Evolutionary conservation across 352 stramenopile species (phyloP).

Genomic region (Phytopythium mirpurense): DNA sequence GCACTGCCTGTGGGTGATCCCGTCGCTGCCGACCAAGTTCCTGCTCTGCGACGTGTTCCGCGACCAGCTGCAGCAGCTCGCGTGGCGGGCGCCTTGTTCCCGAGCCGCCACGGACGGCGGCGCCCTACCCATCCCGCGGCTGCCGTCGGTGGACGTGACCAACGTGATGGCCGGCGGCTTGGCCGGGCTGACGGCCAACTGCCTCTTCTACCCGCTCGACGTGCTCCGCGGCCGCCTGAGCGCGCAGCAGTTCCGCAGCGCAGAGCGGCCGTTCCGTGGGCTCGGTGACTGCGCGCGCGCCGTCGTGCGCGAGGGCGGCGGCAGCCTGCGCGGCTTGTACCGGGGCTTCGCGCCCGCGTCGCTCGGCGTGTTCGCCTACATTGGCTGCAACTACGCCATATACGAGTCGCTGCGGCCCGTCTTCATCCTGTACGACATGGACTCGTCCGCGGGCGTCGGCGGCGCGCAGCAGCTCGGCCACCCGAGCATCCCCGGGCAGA

Average conservation of each 20-base stretch:
- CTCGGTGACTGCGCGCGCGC: conserved; percentile 50
- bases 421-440: conserved; percentile 73
- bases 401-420: conserved; percentile 81
- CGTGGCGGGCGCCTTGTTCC: conserved; percentile 5
- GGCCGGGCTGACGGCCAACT: conserved; percentile 63
- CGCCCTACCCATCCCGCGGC: neutral
- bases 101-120: neutral
- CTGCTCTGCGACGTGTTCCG: conserved; percentile 69
- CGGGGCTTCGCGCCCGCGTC: conserved; percentile 63
- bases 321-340: conserved; percentile 53
- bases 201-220: conserved; percentile 70
- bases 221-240: conserved; percentile 70
- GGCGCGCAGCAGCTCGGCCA: conserved; percentile 44
- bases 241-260: conserved; percentile 59
- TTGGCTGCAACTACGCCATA: conserved; percentile 78
- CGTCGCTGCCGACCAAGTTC: conserved; percentile 77
- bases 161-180: conserved; percentile 67
- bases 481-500: conserved; percentile 69
- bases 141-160: conserved; percentile 24
- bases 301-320: conserved; percentile 40
- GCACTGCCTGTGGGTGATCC: conserved; percentile 80
- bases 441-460: conserved; percentile 29
- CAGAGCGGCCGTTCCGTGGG: conserved; percentile 32
- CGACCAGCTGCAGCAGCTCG: conserved; percentile 31
- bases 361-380: conserved; percentile 77